Evolutionary conservation across 2,329 filamentous ascomycete genomes (phyloP).

Genomic region (Colletotrichum cordylinicola): DNA sequence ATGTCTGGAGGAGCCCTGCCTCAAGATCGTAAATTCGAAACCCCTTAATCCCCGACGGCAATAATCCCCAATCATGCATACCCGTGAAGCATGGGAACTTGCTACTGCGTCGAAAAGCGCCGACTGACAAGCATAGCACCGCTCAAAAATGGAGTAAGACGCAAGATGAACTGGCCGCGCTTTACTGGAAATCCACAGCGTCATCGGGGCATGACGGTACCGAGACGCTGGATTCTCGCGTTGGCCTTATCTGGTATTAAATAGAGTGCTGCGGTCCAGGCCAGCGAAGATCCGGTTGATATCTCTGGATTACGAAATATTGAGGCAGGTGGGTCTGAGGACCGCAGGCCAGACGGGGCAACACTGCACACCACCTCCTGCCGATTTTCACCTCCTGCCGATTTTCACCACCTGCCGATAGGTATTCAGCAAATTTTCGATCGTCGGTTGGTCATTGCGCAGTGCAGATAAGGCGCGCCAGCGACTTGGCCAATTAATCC

Average conservation of each 20-base stretch:
- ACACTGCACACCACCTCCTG: background rate
- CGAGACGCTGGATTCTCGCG: background rate
- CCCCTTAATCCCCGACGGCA: background rate
- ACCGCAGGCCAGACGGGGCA: no score
- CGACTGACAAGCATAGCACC: background rate
- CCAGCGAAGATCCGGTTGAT: background rate
- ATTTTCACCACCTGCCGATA: no score
- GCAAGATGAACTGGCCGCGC: background rate
- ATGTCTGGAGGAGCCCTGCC: background rate
- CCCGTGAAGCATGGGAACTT: background rate
- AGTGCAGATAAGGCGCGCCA: no score
- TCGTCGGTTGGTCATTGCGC: no score
- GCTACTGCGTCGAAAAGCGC: background rate
- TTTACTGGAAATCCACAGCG: background rate
- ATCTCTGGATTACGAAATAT: background rate
- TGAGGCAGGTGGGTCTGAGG: no score
- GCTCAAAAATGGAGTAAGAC: background rate
- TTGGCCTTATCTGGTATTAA: background rate
- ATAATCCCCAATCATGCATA: background rate
- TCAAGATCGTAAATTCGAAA: background rate
- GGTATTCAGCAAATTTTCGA: no score
- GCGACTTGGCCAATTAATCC: background rate
- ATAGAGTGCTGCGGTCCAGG: background rate
- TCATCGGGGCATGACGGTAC: background rate
- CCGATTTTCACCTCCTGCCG: no score